phyloP scores from a whole-genome alignment of 371 early-diverging fungal species.

The Syncephalis fuscata region DNA sequence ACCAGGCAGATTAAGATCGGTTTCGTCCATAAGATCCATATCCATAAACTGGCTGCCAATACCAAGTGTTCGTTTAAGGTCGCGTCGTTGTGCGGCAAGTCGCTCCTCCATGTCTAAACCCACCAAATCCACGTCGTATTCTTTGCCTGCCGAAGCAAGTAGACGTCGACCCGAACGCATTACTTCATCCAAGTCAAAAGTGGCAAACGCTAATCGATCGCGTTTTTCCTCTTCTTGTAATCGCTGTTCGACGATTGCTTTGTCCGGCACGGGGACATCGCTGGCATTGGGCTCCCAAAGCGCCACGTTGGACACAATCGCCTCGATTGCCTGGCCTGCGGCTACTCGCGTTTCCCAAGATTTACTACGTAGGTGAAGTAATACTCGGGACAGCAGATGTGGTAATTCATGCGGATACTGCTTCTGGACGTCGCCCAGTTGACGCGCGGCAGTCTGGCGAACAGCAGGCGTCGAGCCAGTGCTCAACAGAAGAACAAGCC shows the following conservation, averaged over 20 bases:
- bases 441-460: conserved; percentile 81
- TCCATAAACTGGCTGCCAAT: conserved; percentile 76
- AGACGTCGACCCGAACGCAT: conserved; percentile 65
- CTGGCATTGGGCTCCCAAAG: conserved; percentile 49
- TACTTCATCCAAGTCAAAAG: conserved; percentile 71
- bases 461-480: conserved; percentile 83
- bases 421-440: conserved; percentile 85
- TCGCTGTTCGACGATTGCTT: neutral
- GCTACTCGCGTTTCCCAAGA: conserved; percentile 95
- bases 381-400: conserved; percentile 67
- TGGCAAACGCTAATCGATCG: conserved; percentile 28
- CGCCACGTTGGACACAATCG: conserved; percentile 74
- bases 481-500: conserved; percentile 81
- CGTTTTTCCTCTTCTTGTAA: neutral
- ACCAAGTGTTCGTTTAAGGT: conserved; percentile 75
- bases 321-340: conserved; percentile 80
- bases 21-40: conserved; percentile 28
- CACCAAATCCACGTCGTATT: conserved; percentile 72
- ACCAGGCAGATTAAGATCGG: conserved; percentile 41
- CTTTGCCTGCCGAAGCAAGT: conserved; percentile 74
- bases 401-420: conserved; percentile 88
- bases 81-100: conserved; percentile 60
- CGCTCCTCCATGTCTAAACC: conserved; percentile 76
- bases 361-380: conserved; percentile 71
- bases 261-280: neutral